Evolutionary conservation across 495 filamentous ascomycete species (phyloP), one percentile per base, ranked within the genome.

Genomic region (Bathelium albidoporum): DNA sequence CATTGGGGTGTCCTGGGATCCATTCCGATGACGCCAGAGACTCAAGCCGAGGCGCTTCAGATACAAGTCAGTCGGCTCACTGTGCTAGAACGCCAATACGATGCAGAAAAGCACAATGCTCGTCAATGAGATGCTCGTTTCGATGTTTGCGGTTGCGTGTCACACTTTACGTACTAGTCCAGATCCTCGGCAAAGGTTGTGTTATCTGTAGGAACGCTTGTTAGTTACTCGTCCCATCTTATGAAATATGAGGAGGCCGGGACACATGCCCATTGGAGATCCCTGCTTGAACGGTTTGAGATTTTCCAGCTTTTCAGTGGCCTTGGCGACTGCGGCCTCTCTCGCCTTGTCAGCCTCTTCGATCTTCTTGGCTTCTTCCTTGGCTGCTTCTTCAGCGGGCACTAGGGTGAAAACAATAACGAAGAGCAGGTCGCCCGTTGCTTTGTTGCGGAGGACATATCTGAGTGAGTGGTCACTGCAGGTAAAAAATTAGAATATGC

Each of bases 381-480:
- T 36, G 2, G 32, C 60, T n/a, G n/a, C n/a, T 24, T 61, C 49
- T 61, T 88, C 85, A 52, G 79, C 82, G 3, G 82, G 77, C 62
- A 92, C 78, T 1, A 95, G 78, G 31, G 85, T 86, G 72, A 97
- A 91, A 20, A 88, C 70, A 18, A 98, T 79, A 28, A 92, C 89
- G 26, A 95, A 80, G 68, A 94, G 89, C 24, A 87, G 80, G 24
- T 86, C 81, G 26, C 81, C 81, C 5, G 87, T 91, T 4, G 75
- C 74, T 36, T 80, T 80, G 71, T 96, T 87, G 69, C 88, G 92
- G 65, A 97, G 80, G 39, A 91, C 87, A 78, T 96, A 97, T 77
- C 91, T 90, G 74, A 90, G 79, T 61, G 81, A 79, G 74, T 91
- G 87, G 75, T 80, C 79, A 76, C 79, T 84, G 73, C 36, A 64